These are phyloP conservation scores for Hagleromyces aurorensis DNA, from an alignment of 805 yeast genomes.

Conservation along the genomic window DNA sequence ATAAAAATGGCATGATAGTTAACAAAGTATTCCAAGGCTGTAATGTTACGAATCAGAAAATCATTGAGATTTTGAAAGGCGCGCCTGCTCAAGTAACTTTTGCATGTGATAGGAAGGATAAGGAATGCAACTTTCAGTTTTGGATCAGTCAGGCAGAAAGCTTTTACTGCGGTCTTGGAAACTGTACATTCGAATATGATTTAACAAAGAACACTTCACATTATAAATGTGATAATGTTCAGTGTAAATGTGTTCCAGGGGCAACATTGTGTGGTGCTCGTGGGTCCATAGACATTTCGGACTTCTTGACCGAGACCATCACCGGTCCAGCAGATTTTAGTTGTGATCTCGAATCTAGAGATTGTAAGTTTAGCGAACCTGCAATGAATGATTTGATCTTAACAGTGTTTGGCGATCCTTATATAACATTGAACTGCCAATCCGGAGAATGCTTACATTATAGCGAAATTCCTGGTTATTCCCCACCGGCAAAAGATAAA, in stretches of 20 bases:
- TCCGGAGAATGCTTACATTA: conserved; percentile 91
- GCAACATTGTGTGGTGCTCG: conserved; percentile 89
- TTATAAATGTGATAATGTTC: conserved; percentile 67
- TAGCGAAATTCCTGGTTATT: conserved; percentile 89
- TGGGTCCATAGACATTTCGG: conserved; percentile 92
- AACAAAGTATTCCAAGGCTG: conserved; percentile 83
- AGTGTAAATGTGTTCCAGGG: conserved; percentile 88
- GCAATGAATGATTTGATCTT: conserved; percentile 88
- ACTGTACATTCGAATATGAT: conserved; percentile 67
- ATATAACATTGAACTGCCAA: conserved; percentile 69
- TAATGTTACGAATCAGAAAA: conserved; percentile 85
- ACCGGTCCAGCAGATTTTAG: conserved; percentile 88
- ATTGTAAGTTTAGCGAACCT: conserved; percentile 85
- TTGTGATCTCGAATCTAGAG: conserved; percentile 56
- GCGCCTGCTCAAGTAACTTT: conserved; percentile 87
- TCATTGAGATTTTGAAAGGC: conserved; percentile 70
- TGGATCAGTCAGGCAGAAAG: conserved; percentile 92
- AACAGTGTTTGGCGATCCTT: conserved; percentile 91
- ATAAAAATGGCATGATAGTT: conserved; percentile 74
- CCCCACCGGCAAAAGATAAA: conserved; percentile 43
- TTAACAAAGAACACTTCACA: conserved; percentile 55
- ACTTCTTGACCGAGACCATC: conserved; percentile 82
- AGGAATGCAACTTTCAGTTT: conserved; percentile 79
- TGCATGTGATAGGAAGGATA: conserved; percentile 64
- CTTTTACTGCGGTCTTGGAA: conserved; percentile 74